Percentiles rank a stretch among this genome's conserved stretches.
Evolutionary conservation across 2,329 filamentous ascomycete genomes (phyloP).

Genomic region (Penicillium sp.): DNA sequence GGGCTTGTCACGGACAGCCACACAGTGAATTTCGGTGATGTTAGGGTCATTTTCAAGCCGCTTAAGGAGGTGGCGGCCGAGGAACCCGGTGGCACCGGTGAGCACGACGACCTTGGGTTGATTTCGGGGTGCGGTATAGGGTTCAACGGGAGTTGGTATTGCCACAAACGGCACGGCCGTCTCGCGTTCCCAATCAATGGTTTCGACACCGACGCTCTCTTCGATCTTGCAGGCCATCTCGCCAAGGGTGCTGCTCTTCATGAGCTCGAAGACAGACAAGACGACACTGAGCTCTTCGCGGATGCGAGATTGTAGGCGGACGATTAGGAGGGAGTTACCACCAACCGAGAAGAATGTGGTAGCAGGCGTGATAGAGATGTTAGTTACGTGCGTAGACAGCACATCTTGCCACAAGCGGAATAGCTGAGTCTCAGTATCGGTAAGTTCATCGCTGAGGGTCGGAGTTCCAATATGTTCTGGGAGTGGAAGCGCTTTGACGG

Average conservation of each 20-base stretch:
- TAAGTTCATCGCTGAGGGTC: neutral
- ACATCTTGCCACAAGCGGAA: slow-evolving; percentile 8
- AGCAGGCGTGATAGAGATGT: neutral
- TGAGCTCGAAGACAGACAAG: slow-evolving; percentile 39
- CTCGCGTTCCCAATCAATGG: slow-evolving; percentile 39
- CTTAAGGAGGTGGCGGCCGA: slow-evolving; percentile 41
- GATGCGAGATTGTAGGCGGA: slow-evolving; percentile 39
- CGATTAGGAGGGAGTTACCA: slow-evolving; percentile 29
- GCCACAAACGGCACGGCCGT: slow-evolving; percentile 17
- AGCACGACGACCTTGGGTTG: slow-evolving; percentile 16
- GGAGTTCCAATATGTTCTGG: neutral
- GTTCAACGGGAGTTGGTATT: neutral
- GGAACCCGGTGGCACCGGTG: slow-evolving; percentile 36
- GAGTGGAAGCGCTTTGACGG: slow-evolving; percentile 13
- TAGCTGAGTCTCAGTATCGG: slow-evolving; percentile 4
- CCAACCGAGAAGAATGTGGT: slow-evolving; percentile 27
- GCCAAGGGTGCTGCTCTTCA: slow-evolving; percentile 39
- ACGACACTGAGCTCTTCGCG: slow-evolving; percentile 29
- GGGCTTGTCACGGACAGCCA: slow-evolving; percentile 34
- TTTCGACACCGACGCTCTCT: slow-evolving; percentile 28
- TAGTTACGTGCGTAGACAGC: neutral
- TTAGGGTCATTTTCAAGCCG: slow-evolving; percentile 32
- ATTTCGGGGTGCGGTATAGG: neutral
- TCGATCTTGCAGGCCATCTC: slow-evolving; percentile 41
- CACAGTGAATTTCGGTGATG: slow-evolving; percentile 44